Evolutionary conservation across 1,139 yeast genomes (phyloP).

Genomic region (Cylindricascospora bacillispora): DNA sequence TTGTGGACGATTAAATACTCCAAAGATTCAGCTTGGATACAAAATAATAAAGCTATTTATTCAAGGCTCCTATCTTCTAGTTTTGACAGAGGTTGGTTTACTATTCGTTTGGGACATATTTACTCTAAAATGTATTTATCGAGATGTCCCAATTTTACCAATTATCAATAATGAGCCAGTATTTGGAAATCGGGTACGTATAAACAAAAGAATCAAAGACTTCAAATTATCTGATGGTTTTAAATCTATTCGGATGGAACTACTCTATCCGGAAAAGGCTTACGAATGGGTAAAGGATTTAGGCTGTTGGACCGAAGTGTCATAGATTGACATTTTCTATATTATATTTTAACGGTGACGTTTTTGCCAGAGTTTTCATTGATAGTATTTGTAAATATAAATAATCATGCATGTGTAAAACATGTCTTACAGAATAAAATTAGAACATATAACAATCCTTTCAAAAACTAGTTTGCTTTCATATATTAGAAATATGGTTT

Average conservation of each 20-base stretch:
- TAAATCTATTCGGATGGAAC: conserved; percentile 8
- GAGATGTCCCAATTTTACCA: conserved; percentile 20
- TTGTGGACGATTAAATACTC: conserved; percentile 18
- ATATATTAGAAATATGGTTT: no score
- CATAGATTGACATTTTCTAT: no score
- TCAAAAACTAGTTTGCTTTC: no score
- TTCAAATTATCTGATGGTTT: conserved; percentile 7
- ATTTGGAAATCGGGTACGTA: conserved; percentile 19
- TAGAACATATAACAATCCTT: no score
- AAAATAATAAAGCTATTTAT: conserved; percentile 18
- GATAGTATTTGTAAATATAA: no score
- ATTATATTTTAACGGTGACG: no score
- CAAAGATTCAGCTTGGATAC: conserved; percentile 22
- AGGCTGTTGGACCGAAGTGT: conserved; percentile 17
- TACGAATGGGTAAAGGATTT: conserved; percentile 13
- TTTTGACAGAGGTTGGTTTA: conserved; percentile 22
- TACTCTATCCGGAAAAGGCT: conserved; percentile 8
- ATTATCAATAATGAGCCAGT: conserved; percentile 17
- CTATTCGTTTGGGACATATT: conserved; percentile 22
- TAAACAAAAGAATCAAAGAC: conserved; percentile 12
- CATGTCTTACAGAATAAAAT: no score
- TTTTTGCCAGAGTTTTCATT: no score
- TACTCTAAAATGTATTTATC: conserved; percentile 10
- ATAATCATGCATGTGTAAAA: no score
- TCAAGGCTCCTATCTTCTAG: conserved; percentile 12